Base-by-base conservation (phyloP, 225 moss, liverwort and hornwort genomes). In the Antitrichia curtipendula region DNA sequence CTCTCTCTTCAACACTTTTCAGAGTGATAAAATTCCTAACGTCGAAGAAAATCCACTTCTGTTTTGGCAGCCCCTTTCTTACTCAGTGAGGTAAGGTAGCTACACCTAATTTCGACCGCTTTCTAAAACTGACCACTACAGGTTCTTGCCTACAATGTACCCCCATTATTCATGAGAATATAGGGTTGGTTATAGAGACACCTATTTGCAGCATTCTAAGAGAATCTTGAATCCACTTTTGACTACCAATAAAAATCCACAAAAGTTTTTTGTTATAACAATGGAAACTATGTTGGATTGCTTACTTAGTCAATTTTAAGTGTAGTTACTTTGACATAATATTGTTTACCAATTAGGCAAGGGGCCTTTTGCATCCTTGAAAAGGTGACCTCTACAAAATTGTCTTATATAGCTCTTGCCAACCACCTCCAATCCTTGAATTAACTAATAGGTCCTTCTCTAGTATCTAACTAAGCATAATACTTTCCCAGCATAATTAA, bases 341-440 rank as follows among this genome's bases (percentile, higher is more conserved):
- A 40, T 23, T 24, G 1, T 69, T 40, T 40, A 40, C 4, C 4
- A 69, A 8, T 69, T 13, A 23, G 3, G 13, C 3, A 36, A 3
- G 3, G 64, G 3, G 0, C 10, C 12, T 68, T 13, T 38, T 38
- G 13, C 13, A 38, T 18, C 7, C 2, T 38, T 38, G 40, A 10
- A 36, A 10, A 65, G 1, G 10, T 0, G 6, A 36, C 20, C 6
- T 12, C 36, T 11, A n/a, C 2, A 4, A n/a, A 20, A 65, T n/a
- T n/a, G 65, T 65, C 7, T n/a, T 7, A 11, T 20, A 36, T 11
- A 4, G 11, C 11, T 36, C 65, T 3, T 36, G n/a, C n/a, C 4
- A 14, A 0, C 6, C 3, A 65, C 3, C 0, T 2, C 64, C 3
- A 36, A 64, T 36, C 64, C 10, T 34, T 36, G 19, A 3, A 0